Evolutionary conservation across 768 basidiomycete genomes (phyloP).

Genomic region (Gyrodon lividus): DNA sequence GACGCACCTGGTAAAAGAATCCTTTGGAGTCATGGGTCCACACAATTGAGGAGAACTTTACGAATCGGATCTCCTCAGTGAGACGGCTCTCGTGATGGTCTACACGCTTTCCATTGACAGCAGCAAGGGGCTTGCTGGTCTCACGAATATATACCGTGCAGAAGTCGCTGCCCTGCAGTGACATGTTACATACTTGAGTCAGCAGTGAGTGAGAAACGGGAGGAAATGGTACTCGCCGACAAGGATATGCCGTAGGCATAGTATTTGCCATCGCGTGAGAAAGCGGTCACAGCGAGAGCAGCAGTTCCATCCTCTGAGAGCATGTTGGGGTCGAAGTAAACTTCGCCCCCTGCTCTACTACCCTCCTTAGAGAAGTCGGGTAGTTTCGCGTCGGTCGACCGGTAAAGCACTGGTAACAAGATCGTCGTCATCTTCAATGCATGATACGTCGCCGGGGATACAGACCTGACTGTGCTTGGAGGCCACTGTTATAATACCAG

Average conservation of each 20-base stretch:
- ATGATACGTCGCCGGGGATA: background rate
- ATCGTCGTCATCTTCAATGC: background rate
- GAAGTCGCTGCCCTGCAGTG: conserved; percentile 67
- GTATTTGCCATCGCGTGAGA: conserved; percentile 66
- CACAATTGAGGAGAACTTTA: conserved; percentile 70
- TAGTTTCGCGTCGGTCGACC: conserved; percentile 51
- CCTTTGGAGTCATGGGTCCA: conserved; percentile 82
- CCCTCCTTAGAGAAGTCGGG: conserved; percentile 51
- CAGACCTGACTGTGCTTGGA: conserved; percentile 61
- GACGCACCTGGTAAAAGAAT: conserved; percentile 74
- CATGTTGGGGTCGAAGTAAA: conserved; percentile 82
- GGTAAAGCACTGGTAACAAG: conserved; percentile 50
- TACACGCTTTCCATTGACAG: conserved; percentile 35
- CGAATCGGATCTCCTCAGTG: conserved; percentile 65
- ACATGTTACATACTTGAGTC: background rate
- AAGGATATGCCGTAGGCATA: conserved; percentile 76
- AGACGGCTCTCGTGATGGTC: conserved; percentile 53
- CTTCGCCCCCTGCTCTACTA: conserved; percentile 50
- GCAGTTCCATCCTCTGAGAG: conserved; percentile 73
- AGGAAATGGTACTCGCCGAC: conserved; percentile 46
- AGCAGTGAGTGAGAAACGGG: conserved; percentile 2
- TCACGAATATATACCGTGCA: conserved; percentile 66
- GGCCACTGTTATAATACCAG: conserved; percentile 76
- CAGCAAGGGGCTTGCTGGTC: conserved; percentile 55
- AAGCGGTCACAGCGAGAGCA: conserved; percentile 54